Percentiles rank a stretch among this genome's conserved stretches.
Evolutionary conservation across 805 yeast species (phyloP).

Genomic region (Pichia nakasei): DNA sequence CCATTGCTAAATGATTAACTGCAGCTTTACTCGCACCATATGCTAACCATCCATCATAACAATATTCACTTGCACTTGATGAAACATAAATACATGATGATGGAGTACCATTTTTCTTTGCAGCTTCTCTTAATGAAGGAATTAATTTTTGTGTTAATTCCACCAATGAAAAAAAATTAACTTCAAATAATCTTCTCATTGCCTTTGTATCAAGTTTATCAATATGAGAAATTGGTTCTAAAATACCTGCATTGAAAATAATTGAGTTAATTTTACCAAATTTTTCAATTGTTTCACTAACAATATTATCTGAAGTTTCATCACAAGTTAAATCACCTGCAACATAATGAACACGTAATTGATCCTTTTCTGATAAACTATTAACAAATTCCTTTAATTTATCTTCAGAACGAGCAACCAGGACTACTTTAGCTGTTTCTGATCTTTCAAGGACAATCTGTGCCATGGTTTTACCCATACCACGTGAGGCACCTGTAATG

Average conservation of each 20-base stretch:
- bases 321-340: slow-evolving; percentile 54
- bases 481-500: slow-evolving; percentile 62
- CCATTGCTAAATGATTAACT: slow-evolving; percentile 61
- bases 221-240: slow-evolving; percentile 64
- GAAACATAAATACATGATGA: slow-evolving; percentile 52
- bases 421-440: slow-evolving; percentile 40
- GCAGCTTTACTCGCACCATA: slow-evolving; percentile 93
- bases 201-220: slow-evolving; percentile 34
- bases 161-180: slow-evolving; percentile 73
- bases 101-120: slow-evolving; percentile 23
- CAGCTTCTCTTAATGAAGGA: slow-evolving; percentile 36
- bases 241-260: slow-evolving; percentile 73
- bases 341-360: slow-evolving; percentile 40
- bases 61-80: slow-evolving; percentile 72
- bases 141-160: slow-evolving; percentile 47
- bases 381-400: slow-evolving; percentile 28
- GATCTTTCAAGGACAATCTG: slow-evolving; percentile 34
- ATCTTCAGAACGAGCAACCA: slow-evolving; percentile 60
- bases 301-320: slow-evolving; percentile 4
- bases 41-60: slow-evolving; percentile 78
- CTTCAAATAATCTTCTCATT: slow-evolving; percentile 61
- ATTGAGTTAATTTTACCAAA: slow-evolving; percentile 57
- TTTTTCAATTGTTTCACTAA: slow-evolving; percentile 11
- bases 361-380: slow-evolving; percentile 39
- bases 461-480: slow-evolving; percentile 75